These are phyloP conservation scores for Arthrobotrys iridis DNA, from an alignment of 2,329 filamentous ascomycete species.

Conservation along the genomic window DNA sequence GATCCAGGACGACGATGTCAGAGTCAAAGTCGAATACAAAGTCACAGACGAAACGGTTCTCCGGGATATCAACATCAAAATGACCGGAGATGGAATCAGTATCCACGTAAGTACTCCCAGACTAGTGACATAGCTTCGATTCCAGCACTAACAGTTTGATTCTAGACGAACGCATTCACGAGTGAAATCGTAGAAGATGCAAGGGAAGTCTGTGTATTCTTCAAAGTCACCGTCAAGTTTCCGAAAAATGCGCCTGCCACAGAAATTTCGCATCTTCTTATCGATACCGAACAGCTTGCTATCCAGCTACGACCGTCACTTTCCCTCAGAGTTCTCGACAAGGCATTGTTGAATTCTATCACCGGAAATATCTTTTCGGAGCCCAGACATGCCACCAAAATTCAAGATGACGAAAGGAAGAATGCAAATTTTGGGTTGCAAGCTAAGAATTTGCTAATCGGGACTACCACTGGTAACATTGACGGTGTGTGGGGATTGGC, in stretches of 20 bases:
- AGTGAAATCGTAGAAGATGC: slow-evolving; percentile 2
- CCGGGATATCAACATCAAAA: slow-evolving; percentile 29
- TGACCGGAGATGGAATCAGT: slow-evolving; percentile 12
- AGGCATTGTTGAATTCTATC: slow-evolving; percentile 27
- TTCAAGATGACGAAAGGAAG: slow-evolving; percentile 39
- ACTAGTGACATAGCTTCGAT: background rate
- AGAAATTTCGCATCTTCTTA: slow-evolving; percentile 26
- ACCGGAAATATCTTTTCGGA: slow-evolving; percentile 39
- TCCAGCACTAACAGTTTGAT: background rate
- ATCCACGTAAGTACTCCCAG: slow-evolving; percentile 21
- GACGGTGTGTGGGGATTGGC: slow-evolving; percentile 46
- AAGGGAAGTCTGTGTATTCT: slow-evolving; percentile 38
- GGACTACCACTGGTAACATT: slow-evolving; percentile 42
- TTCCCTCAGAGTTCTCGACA: slow-evolving; percentile 46
- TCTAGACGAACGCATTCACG: slow-evolving; percentile 40
- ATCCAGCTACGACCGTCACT: slow-evolving; percentile 24
- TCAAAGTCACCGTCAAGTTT: slow-evolving; percentile 38
- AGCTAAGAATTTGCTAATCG: slow-evolving; percentile 31
- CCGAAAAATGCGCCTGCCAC: slow-evolving; percentile 17
- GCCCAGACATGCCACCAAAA: slow-evolving; percentile 27
- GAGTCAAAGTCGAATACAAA: slow-evolving; percentile 40
- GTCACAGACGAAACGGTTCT: slow-evolving; percentile 39
- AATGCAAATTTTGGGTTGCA: slow-evolving; percentile 46
- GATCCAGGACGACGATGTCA: slow-evolving; percentile 31
- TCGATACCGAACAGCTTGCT: slow-evolving; percentile 41